Conservation (phyloP, 2,329 filamentous ascomycete species). For the Paecilomyces sp. region DNA sequence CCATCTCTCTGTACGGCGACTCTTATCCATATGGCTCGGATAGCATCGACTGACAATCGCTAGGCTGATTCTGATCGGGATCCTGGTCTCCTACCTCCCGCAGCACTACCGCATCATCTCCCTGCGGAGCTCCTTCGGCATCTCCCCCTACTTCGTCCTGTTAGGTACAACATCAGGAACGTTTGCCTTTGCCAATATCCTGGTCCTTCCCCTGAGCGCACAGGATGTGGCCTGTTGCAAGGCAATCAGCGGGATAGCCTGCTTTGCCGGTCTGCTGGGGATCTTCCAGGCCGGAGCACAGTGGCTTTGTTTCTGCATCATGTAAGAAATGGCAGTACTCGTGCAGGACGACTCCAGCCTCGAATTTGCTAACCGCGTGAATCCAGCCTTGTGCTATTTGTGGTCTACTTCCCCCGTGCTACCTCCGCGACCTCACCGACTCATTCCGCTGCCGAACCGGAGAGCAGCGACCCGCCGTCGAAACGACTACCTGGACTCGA, state of each 20-base stretch:
- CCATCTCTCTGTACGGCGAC: constrained; percentile 45
- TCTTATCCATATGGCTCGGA: background rate
- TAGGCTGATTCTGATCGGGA: constrained; percentile 73
- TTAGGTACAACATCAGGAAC: constrained; percentile 88
- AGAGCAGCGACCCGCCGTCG: constrained; percentile 24
- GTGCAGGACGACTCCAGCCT: background rate
- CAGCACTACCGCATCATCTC: constrained; percentile 89
- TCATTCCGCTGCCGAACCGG: constrained; percentile 17
- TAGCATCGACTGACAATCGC: constrained; percentile 9
- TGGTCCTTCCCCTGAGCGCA: constrained; percentile 76
- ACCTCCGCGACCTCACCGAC: constrained; percentile 43
- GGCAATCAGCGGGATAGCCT: constrained; percentile 73
- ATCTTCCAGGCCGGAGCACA: constrained; percentile 87
- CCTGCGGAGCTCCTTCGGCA: constrained; percentile 80
- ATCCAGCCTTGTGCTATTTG: constrained; percentile 76
- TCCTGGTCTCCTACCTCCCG: constrained; percentile 86
- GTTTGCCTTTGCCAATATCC: constrained; percentile 84
- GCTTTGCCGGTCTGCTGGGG: constrained; percentile 75
- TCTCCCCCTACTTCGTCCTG: constrained; percentile 90
- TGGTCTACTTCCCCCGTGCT: constrained; percentile 79
- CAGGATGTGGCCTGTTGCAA: constrained; percentile 80
- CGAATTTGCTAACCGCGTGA: background rate
- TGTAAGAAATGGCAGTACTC: constrained; percentile 52
- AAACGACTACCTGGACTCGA: constrained; percentile 41
- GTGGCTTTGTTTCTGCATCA: constrained; percentile 84